A percentile compares a stretch with the other conserved stretches of the same genome.
These are phyloP conservation scores for Schizosaccharomyces lindneri DNA, from an alignment of 805 yeast genomes.

Conservation along the genomic window DNA sequence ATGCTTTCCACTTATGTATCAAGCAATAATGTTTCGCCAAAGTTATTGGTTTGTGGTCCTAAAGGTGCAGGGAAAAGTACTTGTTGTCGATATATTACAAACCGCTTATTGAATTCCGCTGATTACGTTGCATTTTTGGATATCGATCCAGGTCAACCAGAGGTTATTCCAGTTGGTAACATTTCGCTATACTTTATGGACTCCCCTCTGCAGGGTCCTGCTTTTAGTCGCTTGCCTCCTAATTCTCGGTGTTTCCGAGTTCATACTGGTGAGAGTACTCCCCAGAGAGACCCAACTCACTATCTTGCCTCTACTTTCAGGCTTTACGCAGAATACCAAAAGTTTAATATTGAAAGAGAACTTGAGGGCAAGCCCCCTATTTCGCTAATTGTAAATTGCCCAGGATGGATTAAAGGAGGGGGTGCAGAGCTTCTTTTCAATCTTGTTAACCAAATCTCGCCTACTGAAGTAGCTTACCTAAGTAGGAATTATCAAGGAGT, in stretches of 20 bases:
- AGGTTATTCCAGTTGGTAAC: slow-evolving; percentile 46
- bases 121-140: slow-evolving; percentile 25
- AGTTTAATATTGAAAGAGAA: not conserved
- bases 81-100: slow-evolving; percentile 28
- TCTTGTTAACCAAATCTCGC: slow-evolving; percentile 19
- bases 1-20: not conserved
- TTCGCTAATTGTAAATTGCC: slow-evolving; percentile 43
- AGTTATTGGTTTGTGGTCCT: slow-evolving; percentile 21
- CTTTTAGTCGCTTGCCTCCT: slow-evolving; percentile 12
- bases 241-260: slow-evolving; percentile 15
- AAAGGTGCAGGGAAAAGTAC: slow-evolving; percentile 74
- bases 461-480: slow-evolving; percentile 34
- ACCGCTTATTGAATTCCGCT: slow-evolving; percentile 18
- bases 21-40: not conserved
- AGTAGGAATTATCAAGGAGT: slow-evolving; percentile 14
- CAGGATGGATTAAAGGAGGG: slow-evolving; percentile 81
- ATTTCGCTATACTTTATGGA: slow-evolving; percentile 23
- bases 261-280: slow-evolving; percentile 36
- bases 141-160: slow-evolving; percentile 78
- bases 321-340: slow-evolving; percentile 13
- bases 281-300: slow-evolving; percentile 36
- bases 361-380: not conserved
- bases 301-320: slow-evolving; percentile 23
- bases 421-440: slow-evolving; percentile 42
- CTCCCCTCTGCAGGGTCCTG: slow-evolving; percentile 18